Conservation (phyloP, 2,329 filamentous ascomycete species). For the Gliomastix tumulicola region DNA sequence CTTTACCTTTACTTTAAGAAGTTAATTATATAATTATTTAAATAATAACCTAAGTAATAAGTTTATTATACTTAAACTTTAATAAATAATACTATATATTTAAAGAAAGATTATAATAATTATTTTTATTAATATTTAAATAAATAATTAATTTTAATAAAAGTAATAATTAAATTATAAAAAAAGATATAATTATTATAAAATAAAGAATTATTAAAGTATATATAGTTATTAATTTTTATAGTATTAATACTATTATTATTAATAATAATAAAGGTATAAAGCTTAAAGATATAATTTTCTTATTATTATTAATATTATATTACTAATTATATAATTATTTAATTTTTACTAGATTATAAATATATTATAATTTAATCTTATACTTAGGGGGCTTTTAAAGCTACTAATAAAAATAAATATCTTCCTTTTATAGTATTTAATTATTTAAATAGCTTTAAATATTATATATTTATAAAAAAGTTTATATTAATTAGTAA, state of each 20-base stretch:
- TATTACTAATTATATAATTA: neutral
- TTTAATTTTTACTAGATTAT: neutral
- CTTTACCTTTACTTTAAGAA: too few species aligned
- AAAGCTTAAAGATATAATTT: constrained; percentile 1
- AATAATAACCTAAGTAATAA: neutral
- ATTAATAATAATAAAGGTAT: neutral
- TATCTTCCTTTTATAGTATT: neutral
- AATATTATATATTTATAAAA: neutral
- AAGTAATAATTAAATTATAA: neutral
- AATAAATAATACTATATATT: neutral
- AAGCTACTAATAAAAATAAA: neutral
- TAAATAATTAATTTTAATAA: neutral
- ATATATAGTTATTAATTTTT: too few species aligned
- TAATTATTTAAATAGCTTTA: neutral
- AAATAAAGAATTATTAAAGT: too few species aligned
- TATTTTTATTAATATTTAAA: neutral
- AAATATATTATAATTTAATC: neutral
- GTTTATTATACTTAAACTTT: neutral
- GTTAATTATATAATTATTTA: neutral
- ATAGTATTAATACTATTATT: too few species aligned
- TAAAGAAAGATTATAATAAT: neutral
- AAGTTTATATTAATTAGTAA: neutral
- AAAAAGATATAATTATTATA: too few species aligned
- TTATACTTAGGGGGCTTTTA: neutral
- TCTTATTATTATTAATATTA: neutral